These are phyloP conservation scores for Arthrobotrys pseudoclavata DNA, from an alignment of 2,329 filamentous ascomycete species.

Conservation along the genomic window DNA sequence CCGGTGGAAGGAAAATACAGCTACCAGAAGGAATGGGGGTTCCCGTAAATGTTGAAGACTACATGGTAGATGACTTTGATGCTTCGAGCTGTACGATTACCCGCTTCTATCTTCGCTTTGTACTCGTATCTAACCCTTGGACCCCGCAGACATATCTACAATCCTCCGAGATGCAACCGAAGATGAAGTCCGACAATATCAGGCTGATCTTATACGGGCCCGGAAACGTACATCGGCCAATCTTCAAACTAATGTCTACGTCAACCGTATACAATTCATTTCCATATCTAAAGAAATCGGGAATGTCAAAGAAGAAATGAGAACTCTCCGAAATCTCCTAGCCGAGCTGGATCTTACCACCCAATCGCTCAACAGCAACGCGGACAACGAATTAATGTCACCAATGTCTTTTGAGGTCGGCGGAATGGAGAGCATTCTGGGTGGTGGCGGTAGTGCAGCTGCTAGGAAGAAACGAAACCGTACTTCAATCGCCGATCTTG, in stretches of 20 bases:
- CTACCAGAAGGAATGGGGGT: slow-evolving; percentile 70
- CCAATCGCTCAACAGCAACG: slow-evolving; percentile 74
- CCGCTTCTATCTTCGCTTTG: neutral
- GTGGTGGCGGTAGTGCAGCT: slow-evolving; percentile 64
- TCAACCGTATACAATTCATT: slow-evolving; percentile 98
- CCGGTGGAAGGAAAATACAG: slow-evolving; percentile 69
- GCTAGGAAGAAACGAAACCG: slow-evolving; percentile 75
- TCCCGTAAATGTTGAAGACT: slow-evolving; percentile 79
- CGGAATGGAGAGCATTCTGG: slow-evolving; percentile 35
- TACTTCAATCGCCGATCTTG: slow-evolving; percentile 84
- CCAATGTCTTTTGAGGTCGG: slow-evolving; percentile 33
- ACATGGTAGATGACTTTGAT: slow-evolving; percentile 83
- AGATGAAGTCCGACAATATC: slow-evolving; percentile 85
- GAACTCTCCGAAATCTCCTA: slow-evolving; percentile 88
- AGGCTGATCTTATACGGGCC: slow-evolving; percentile 79
- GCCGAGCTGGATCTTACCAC: slow-evolving; percentile 87
- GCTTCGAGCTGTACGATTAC: slow-evolving; percentile 79
- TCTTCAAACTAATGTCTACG: slow-evolving; percentile 93
- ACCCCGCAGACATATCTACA: slow-evolving; percentile 72
- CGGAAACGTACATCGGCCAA: slow-evolving; percentile 84
- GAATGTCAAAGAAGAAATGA: slow-evolving; percentile 96
- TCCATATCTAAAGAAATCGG: slow-evolving; percentile 99
- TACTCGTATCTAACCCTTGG: slow-evolving; percentile 48
- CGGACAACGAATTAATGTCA: slow-evolving; percentile 64
- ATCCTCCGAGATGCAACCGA: slow-evolving; percentile 87